Evolutionary conservation across 257 asterid species (phyloP), one percentile per base, ranked within the genome.

Genomic region (Leptodermis oblonga): DNA sequence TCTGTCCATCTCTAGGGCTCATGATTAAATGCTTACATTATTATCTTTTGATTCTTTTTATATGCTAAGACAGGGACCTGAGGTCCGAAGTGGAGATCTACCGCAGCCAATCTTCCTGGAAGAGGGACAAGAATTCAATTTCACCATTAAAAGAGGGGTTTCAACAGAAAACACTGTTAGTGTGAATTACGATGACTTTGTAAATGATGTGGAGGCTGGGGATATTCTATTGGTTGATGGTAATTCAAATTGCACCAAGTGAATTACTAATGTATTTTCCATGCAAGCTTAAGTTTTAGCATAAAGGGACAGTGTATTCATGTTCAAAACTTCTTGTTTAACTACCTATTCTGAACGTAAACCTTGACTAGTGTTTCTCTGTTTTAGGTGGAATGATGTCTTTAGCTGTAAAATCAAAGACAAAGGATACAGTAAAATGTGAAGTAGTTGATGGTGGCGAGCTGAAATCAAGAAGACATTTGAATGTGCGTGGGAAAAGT

Each of bases 21-120:
- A 12, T 63, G 43, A 10, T 41, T 41, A 43, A 3, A 22, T 39
- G 45, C 31, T 67, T 30, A 48, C 14, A 30, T 36, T n/a, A 42
- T 15, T 34, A 37, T 37, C 63, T 53, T 68, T 41, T 49, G 51
- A 14, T 68, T 62, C 39, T 65, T 37, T 51, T 62, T 52, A 61
- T 49, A 70, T 82, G 49, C 71, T 77, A 31, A 60, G 70, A 68
- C 72, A 94, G 99, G 99, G 99, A 76, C 97, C 99, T 52, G 99
- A 93, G 87, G 99, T 93, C 70, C 87, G 99, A 84, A 93, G 99
- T 80, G 99, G 99, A 62, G 99, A 93, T 64, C 83, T 93, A 72
- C 87, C 96, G 43, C 76, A 85, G 71, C 95, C 99, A 55, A 85
- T 93, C 49, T 69, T 82, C 61, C 95, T 93, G 60, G 73, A 88